Evolutionary conservation across 2,329 filamentous ascomycete genomes (phyloP).

Genomic region (Fusarium denticulatum): DNA sequence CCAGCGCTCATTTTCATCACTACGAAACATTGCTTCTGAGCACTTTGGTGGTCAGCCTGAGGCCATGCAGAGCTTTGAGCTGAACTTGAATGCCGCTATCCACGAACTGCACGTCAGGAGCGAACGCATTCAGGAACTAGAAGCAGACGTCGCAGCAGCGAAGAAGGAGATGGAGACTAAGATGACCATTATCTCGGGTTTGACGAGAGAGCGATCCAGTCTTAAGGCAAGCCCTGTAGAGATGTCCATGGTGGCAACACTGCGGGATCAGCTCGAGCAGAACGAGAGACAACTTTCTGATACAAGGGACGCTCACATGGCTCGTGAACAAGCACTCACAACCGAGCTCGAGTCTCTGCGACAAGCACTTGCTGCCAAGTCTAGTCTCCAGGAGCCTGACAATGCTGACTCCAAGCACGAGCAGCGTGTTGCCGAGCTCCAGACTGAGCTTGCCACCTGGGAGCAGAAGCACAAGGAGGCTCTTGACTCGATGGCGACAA

Average conservation of each 20-base stretch:
- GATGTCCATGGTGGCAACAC: constrained; percentile 86
- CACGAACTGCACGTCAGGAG: constrained; percentile 88
- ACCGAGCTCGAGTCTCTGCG: constrained; percentile 77
- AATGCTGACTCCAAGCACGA: constrained; percentile 57
- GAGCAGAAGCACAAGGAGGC: constrained; percentile 78
- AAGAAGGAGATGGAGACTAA: constrained; percentile 98
- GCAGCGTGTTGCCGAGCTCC: constrained; percentile 70
- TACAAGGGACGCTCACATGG: constrained; percentile 77
- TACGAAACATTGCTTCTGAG: constrained; percentile 88
- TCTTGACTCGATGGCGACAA: constrained; percentile 75
- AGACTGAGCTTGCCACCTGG: constrained; percentile 78
- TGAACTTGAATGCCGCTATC: constrained; percentile 91
- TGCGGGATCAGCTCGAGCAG: constrained; percentile 88
- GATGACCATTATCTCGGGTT: constrained; percentile 92
- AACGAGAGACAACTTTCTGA: constrained; percentile 82
- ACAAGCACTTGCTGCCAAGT: constrained; percentile 54
- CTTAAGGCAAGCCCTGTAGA: constrained; percentile 86
- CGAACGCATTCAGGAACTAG: constrained; percentile 89
- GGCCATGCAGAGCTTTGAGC: constrained; percentile 89
- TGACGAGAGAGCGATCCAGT: constrained; percentile 92
- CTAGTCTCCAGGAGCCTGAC: constrained; percentile 41
- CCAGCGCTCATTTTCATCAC: constrained; percentile 87
- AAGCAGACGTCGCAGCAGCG: constrained; percentile 81
- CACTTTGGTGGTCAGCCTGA: constrained; percentile 86
- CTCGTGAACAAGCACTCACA: constrained; percentile 78